These are phyloP conservation scores for Torulaspora franciscae DNA, from an alignment of 805 yeast species.

Conservation along the genomic window DNA sequence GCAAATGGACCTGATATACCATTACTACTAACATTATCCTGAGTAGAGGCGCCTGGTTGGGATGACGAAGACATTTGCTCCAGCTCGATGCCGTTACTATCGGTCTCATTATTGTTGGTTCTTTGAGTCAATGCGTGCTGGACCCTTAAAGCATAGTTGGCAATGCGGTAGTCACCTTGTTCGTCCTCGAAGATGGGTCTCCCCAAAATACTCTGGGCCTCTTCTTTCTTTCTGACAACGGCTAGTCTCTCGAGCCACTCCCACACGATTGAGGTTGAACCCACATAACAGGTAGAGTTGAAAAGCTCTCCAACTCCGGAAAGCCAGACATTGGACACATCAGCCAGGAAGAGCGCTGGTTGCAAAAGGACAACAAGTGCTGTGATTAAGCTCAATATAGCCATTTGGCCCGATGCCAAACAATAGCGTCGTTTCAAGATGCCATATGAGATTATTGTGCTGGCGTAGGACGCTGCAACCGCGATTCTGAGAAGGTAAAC, in stretches of 20 bases:
- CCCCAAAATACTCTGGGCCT: conserved; percentile 69
- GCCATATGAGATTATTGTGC: conserved; percentile 53
- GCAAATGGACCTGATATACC: background rate
- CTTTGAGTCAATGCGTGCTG: conserved; percentile 26
- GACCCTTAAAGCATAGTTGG: conserved; percentile 28
- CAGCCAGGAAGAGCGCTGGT: conserved; percentile 69
- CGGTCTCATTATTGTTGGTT: conserved; percentile 9
- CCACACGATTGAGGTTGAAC: conserved; percentile 74
- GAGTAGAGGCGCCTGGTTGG: background rate
- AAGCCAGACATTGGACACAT: conserved; percentile 72
- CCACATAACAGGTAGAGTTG: conserved; percentile 64
- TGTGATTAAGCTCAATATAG: conserved; percentile 54
- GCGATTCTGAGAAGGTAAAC: conserved; percentile 70
- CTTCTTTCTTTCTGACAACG: conserved; percentile 51
- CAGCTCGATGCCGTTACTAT: conserved; percentile 10
- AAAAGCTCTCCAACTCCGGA: conserved; percentile 67
- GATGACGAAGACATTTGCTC: conserved; percentile 4
- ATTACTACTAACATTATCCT: background rate
- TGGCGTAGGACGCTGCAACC: conserved; percentile 61
- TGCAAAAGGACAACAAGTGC: conserved; percentile 53
- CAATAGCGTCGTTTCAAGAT: conserved; percentile 50
- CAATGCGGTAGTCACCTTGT: conserved; percentile 29
- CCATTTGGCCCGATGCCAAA: conserved; percentile 41
- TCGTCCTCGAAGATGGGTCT: conserved; percentile 72
- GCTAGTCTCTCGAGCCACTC: conserved; percentile 75